phyloP scores from a whole-genome alignment of 208 protist genomes.

The Acanthamoeba castellanii region DNA sequence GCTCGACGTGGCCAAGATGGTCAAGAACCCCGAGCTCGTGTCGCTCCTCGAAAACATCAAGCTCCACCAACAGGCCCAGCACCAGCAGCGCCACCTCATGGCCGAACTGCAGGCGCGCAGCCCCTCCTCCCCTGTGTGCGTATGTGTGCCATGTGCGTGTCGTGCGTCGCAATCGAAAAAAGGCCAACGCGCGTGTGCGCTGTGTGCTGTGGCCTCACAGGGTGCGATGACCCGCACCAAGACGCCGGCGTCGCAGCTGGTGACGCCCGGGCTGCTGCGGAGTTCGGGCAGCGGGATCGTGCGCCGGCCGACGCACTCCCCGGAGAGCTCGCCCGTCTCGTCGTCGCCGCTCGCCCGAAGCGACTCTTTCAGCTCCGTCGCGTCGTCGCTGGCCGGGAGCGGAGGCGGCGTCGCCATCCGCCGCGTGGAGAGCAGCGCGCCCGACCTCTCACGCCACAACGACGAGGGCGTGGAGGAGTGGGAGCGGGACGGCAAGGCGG shows the following conservation, averaged over 20 bases:
- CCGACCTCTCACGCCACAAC: neutral
- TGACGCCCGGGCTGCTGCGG: neutral
- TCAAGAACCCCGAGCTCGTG: neutral
- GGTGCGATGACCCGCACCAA: neutral
- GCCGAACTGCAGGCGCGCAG: neutral
- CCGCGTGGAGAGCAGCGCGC: neutral
- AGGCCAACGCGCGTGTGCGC: too few relatives aligned
- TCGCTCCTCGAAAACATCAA: neutral
- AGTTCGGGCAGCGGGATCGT: neutral
- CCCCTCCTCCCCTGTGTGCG: neutral
- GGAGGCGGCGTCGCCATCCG: neutral
- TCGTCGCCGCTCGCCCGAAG: neutral
- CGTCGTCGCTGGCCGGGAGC: neutral
- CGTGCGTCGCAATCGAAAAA: neutral
- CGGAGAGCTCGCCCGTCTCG: too few relatives aligned
- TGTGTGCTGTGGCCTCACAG: neutral
- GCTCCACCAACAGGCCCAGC: neutral
- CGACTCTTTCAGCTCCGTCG: neutral
- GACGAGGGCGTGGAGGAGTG: neutral
- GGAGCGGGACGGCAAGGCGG: neutral
- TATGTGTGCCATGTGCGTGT: too few relatives aligned
- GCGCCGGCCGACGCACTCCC: too few relatives aligned
- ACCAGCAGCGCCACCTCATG: neutral
- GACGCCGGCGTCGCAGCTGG: neutral
- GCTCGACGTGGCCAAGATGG: constrained; percentile 15